A percentile compares a stretch with the other conserved stretches of the same genome.
phyloP scores from a whole-genome alignment of 768 basidiomycete genomes.

The Lactarius sp. region DNA sequence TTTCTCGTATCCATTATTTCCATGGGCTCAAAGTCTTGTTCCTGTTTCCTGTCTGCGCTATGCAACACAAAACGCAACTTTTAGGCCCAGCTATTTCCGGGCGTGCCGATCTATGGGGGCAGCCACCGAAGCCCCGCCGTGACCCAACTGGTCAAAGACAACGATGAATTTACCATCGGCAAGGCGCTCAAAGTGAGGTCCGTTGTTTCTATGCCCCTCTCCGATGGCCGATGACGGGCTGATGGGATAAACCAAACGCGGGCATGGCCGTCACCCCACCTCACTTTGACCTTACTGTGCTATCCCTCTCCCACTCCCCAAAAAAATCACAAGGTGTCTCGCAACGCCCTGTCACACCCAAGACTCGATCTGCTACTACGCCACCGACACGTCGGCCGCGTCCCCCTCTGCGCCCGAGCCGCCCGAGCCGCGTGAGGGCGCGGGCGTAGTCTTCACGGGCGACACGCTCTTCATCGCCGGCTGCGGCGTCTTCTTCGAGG shows the following conservation, averaged over 20 bases:
- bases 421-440: slow-evolving; percentile 29
- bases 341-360: slow-evolving; percentile 93
- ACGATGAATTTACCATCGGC: slow-evolving; percentile 73
- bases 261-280: too few species aligned
- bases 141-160: slow-evolving; percentile 73
- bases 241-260: neutral
- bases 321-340: slow-evolving; percentile 49
- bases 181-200: slow-evolving; percentile 58
- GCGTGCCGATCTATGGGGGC: slow-evolving; percentile 68
- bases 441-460: slow-evolving; percentile 87
- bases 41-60: neutral
- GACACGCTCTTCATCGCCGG: slow-evolving; percentile 88
- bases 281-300: neutral
- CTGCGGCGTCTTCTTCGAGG: slow-evolving; percentile 95
- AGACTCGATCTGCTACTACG: slow-evolving; percentile 91
- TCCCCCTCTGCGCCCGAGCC: slow-evolving; percentile 27
- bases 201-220: slow-evolving; percentile 2
- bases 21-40: neutral
- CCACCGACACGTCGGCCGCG: slow-evolving; percentile 40
- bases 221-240: neutral
- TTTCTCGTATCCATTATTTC: neutral
- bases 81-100: slow-evolving; percentile 44
- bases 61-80: too few species aligned
- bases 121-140: slow-evolving; percentile 62
- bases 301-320: neutral